Evolutionary conservation across 371 early-diverging fungal species (phyloP).

Genomic region (Mortierella sp.): DNA sequence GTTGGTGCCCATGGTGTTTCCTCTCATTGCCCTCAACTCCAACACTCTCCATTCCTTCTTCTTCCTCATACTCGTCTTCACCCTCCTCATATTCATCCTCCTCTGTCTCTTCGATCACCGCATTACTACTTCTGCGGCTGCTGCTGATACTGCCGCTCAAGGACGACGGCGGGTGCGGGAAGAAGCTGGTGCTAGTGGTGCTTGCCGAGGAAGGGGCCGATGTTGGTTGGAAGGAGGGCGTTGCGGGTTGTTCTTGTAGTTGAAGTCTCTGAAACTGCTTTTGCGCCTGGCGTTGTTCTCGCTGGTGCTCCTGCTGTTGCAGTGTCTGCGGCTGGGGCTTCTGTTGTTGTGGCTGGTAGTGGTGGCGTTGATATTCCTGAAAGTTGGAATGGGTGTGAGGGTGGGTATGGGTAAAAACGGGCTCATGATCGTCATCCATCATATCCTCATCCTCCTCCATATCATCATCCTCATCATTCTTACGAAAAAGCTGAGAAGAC

Average conservation of each 20-base stretch:
- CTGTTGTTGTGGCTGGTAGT: neutral
- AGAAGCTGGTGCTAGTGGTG: neutral
- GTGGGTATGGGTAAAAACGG: neutral
- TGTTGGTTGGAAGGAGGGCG: neutral
- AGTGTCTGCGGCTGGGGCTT: neutral
- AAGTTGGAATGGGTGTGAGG: neutral
- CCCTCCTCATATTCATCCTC: conserved; percentile 3
- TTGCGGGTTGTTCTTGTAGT: conserved; percentile 12
- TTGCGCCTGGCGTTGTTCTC: conserved; percentile 11
- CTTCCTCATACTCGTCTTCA: conserved; percentile 12
- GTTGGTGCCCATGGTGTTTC: neutral
- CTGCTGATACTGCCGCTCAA: neutral
- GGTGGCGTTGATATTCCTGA: neutral
- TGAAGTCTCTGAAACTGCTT: conserved; percentile 17
- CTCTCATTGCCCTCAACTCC: neutral
- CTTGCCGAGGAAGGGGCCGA: neutral
- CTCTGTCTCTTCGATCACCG: neutral
- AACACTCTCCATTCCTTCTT: conserved; percentile 11
- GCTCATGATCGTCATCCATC: conserved; percentile 3
- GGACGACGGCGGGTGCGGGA: neutral
- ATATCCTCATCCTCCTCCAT: conserved; percentile 12
- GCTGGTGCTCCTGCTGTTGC: conserved; percentile 5
- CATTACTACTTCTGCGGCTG: neutral
- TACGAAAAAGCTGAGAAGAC: conserved; percentile 12
- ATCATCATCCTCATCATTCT: conserved; percentile 18